Conservation (phyloP, 139 green algal species). For the Tetratostichococcus sp. region DNA sequence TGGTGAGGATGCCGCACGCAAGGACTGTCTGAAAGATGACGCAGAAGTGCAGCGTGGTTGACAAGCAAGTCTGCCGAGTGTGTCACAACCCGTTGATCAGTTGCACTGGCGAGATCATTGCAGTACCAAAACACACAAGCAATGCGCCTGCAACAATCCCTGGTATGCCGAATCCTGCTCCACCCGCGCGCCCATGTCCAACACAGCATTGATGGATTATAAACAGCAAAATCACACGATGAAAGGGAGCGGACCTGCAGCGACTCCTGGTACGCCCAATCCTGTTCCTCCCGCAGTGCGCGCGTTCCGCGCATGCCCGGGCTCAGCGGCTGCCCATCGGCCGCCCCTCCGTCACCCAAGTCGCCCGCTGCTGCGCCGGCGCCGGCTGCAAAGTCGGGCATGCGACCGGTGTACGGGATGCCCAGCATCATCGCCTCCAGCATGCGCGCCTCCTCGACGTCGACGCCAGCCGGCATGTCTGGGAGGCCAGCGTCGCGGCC, state of each 20-base stretch:
- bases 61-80: too few relatives aligned
- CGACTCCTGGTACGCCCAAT: slow-evolving; percentile 69
- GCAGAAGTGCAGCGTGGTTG: too few relatives aligned
- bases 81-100: too few relatives aligned
- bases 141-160: too few relatives aligned
- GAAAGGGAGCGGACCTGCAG: slow-evolving; percentile 30
- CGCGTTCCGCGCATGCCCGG: slow-evolving; percentile 32
- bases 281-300: slow-evolving; percentile 61
- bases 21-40: too few relatives aligned
- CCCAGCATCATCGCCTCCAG: slow-evolving; percentile 79
- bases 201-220: too few relatives aligned
- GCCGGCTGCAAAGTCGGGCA: slow-evolving; percentile 21
- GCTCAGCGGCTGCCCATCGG: slow-evolving; percentile 13
- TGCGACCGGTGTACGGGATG: slow-evolving; percentile 58
- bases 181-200: too few relatives aligned
- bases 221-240: neutral
- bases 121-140: too few relatives aligned
- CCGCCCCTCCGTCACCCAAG: slow-evolving; percentile 11
- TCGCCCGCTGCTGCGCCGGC: slow-evolving; percentile 32
- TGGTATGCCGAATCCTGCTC: too few relatives aligned
- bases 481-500: neutral
- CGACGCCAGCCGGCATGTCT: slow-evolving; percentile 15
- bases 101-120: too few relatives aligned
- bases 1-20: too few relatives aligned
- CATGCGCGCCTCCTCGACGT: slow-evolving; percentile 70